A percentile compares a stretch with the other conserved stretches of the same genome.
Conservation (phyloP, 1,284 basidiomycete species). For the Pterulicium gracile region DNA sequence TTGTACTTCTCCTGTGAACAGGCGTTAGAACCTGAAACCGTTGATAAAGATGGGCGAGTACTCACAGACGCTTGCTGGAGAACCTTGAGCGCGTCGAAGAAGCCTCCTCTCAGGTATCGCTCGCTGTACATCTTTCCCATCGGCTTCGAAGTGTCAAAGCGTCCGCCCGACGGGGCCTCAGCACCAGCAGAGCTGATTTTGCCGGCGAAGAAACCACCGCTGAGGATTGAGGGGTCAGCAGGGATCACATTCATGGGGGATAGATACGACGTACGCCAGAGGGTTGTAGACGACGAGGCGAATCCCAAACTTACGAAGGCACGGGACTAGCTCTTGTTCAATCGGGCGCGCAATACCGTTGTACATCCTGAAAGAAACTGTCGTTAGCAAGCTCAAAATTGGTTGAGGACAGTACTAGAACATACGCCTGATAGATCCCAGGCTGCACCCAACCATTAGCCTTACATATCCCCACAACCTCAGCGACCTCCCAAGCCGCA, state of each 20-base stretch:
- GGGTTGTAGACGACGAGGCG: conserved; percentile 27
- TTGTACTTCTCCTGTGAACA: not conserved
- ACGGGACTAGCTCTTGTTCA: conserved; percentile 32
- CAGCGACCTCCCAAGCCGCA: conserved; percentile 30
- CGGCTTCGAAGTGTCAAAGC: conserved; percentile 21
- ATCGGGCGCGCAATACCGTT: conserved; percentile 29
- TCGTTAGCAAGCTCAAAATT: not conserved
- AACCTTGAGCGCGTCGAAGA: conserved; percentile 33
- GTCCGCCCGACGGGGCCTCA: conserved; percentile 17
- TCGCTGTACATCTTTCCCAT: conserved; percentile 28
- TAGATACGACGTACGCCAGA: conserved; percentile 20
- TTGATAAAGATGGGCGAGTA: conserved; percentile 2
- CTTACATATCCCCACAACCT: conserved; percentile 22
- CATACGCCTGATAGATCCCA: conserved; percentile 2
- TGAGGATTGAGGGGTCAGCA: conserved; percentile 2
- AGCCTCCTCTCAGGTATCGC: conserved; percentile 32
- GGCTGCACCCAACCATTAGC: conserved; percentile 19
- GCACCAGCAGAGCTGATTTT: conserved; percentile 16
- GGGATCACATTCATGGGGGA: not conserved
- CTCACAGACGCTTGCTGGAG: conserved; percentile 27
- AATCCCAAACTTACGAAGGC: conserved; percentile 31
- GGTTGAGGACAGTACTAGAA: not conserved
- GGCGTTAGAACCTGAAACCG: not conserved
- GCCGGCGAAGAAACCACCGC: conserved; percentile 36
- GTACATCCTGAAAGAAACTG: conserved; percentile 20